A percentile compares a stretch with the other conserved stretches of the same genome.
Conservation (phyloP, 2,329 filamentous ascomycete species). For the Aureobasidium sp. region DNA sequence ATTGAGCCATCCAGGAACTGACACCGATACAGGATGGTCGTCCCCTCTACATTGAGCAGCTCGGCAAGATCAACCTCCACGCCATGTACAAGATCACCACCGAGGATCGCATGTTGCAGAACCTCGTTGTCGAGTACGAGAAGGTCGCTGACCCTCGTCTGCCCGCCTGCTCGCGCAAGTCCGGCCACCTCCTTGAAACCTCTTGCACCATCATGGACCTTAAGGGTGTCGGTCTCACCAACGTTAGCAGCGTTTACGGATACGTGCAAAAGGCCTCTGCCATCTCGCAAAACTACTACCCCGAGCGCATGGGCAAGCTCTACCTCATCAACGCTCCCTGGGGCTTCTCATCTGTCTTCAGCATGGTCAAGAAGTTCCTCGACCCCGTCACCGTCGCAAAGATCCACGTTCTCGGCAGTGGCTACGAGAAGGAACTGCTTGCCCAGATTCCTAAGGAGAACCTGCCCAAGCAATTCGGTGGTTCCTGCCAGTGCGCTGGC, state of each 20-base stretch:
- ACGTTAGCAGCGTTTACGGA: slow-evolving; percentile 73
- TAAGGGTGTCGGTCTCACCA: slow-evolving; percentile 82
- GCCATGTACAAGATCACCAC: slow-evolving; percentile 92
- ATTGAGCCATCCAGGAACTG: background rate
- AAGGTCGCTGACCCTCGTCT: slow-evolving; percentile 87
- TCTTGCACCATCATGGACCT: slow-evolving; percentile 98
- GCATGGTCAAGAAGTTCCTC: slow-evolving; percentile 82
- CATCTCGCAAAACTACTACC: slow-evolving; percentile 98
- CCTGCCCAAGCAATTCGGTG: slow-evolving; percentile 78
- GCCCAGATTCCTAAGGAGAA: slow-evolving; percentile 83
- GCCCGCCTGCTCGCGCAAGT: slow-evolving; percentile 89
- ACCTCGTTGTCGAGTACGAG: slow-evolving; percentile 97
- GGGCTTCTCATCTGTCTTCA: slow-evolving; percentile 85
- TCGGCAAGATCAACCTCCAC: slow-evolving; percentile 84
- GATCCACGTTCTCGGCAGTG: slow-evolving; percentile 78
- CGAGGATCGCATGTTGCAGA: slow-evolving; percentile 87
- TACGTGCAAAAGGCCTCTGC: slow-evolving; percentile 79
- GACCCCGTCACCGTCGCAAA: slow-evolving; percentile 95
- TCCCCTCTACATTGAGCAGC: slow-evolving; percentile 92
- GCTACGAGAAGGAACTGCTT: slow-evolving; percentile 78
- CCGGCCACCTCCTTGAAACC: slow-evolving; percentile 83
- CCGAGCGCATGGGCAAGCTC: slow-evolving; percentile 88
- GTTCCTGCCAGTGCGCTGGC: slow-evolving; percentile 69
- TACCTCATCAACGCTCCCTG: slow-evolving; percentile 98
- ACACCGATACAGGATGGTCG: slow-evolving; percentile 95